A percentile compares a stretch with the other conserved stretches of the same genome.
These are phyloP conservation scores for Seiridium cupressi DNA, from an alignment of 2,329 filamentous ascomycete species.

Conservation along the genomic window DNA sequence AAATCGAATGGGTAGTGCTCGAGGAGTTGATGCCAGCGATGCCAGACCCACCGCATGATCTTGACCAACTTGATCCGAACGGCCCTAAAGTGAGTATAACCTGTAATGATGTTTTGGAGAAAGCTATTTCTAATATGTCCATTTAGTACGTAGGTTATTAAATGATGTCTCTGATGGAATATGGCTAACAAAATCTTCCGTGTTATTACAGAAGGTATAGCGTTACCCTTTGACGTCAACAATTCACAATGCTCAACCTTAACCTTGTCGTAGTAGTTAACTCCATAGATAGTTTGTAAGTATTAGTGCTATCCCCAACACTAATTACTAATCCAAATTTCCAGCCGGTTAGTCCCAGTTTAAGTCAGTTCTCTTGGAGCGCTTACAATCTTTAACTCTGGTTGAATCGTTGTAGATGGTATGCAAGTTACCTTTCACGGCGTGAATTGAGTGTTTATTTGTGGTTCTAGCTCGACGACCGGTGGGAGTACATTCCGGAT, in stretches of 20 bases:
- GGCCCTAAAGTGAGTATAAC: background rate
- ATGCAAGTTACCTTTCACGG: background rate
- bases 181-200: background rate
- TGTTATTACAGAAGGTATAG: background rate
- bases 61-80: background rate
- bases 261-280: background rate
- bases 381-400: background rate
- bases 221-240: no score
- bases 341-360: background rate
- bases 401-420: background rate
- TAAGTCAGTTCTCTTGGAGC: background rate
- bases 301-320: no score
- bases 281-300: background rate
- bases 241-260: background rate
- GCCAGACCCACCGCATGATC: background rate
- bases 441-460: background rate
- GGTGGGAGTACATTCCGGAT: background rate
- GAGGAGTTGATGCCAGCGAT: background rate
- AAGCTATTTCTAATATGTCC: background rate
- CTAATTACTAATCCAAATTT: background rate
- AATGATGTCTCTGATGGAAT: background rate
- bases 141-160: background rate
- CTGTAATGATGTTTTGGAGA: background rate
- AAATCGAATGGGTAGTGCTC: background rate
- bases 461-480: background rate